Evolutionary conservation across 495 filamentous ascomycete species (phyloP), one percentile per base, ranked within the genome.

Genomic region (Venustampulla echinocandica): DNA sequence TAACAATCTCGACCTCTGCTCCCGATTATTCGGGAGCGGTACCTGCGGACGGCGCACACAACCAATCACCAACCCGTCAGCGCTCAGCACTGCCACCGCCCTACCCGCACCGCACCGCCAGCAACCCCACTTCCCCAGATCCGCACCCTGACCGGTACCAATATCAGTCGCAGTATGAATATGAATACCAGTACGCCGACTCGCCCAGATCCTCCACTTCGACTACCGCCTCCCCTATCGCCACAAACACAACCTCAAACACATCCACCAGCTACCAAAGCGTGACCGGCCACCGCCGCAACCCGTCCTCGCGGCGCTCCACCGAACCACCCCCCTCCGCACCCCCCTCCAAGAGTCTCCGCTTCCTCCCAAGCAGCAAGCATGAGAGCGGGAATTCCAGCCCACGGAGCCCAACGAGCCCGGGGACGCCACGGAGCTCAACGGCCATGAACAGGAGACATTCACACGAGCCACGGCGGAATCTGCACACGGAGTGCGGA

Each of bases 401-500:
- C 6, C 27, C 27, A 30, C 6, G 18, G 33, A 35, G 6, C n/a
- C 33, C 33, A 14, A 35, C 11, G n/a, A n/a, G n/a, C n/a, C n/a
- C n/a, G n/a, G n/a, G n/a, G n/a, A n/a, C n/a, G n/a, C n/a, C n/a
- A n/a, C n/a, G n/a, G n/a, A n/a, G n/a, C n/a, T n/a, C n/a, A 35
- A 35, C 33, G 4, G n/a, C n/a, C n/a, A 41, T 36, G 30, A 10
- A 20, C 19, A 56, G 49, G 24, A 56, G 53, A 25, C 33, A 46
- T 28, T 42, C 35, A 3, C 4, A 17, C 13, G 44, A 52, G 19
- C 25, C 28, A 18, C 42, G 50, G 30, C 34, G 39, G 6, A 53
- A 57, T 33, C 22, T 44, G 3, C 41, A 57, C 46, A 56, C 53
- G 3, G 45, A 52, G 25, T 56, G 44, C 46, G 49, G 50, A 10